Evolutionary conservation across 2,329 filamentous ascomycete genomes (phyloP).

Genomic region (Passalora sequoiae): DNA sequence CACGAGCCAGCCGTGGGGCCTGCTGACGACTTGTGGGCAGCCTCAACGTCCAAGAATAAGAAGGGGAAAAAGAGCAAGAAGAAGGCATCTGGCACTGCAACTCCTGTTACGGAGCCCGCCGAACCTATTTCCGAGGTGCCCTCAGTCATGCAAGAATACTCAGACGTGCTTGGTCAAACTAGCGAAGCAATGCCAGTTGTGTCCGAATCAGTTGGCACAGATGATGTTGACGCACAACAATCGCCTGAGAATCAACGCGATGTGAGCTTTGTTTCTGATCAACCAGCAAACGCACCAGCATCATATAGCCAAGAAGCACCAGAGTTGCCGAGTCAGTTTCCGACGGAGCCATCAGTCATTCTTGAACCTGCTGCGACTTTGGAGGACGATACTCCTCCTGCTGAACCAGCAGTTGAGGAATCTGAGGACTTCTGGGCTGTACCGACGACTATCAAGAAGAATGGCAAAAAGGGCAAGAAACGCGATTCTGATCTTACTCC

Average conservation of each 20-base stretch:
- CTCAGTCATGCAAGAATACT: background rate
- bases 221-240: too few relatives aligned
- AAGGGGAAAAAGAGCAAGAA: constrained; percentile 31
- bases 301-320: too few relatives aligned
- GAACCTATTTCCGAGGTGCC: background rate
- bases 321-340: background rate
- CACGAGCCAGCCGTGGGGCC: background rate
- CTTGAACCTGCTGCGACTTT: background rate
- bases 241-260: too few relatives aligned
- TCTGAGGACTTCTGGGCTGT: constrained; percentile 9
- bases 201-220: background rate
- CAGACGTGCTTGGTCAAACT: background rate
- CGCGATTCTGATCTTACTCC: background rate
- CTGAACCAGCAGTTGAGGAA: too few relatives aligned
- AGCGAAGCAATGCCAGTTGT: background rate
- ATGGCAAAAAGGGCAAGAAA: constrained; percentile 24
- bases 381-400: background rate
- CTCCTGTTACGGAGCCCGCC: background rate
- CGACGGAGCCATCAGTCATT: background rate
- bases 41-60: constrained; percentile 15
- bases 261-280: background rate
- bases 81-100: constrained; percentile 2
- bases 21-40: background rate
- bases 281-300: background rate
- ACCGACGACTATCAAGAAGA: constrained; percentile 27